Evolutionary conservation across 305 asterid genomes (phyloP).

Genomic region (Fraxinus sp.): DNA sequence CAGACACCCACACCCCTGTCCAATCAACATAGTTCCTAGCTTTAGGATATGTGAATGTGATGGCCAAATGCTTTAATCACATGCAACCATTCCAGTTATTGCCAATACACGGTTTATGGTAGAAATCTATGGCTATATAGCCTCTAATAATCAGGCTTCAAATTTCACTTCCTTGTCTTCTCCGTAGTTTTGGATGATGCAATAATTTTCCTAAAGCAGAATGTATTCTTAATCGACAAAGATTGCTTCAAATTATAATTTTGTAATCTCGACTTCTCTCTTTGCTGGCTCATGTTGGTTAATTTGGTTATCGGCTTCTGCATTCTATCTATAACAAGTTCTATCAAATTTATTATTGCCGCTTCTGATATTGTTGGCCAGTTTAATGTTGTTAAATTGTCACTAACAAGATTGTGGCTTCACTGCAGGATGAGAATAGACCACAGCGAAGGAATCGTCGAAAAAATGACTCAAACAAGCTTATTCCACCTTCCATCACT

Average conservation of each 20-base stretch:
- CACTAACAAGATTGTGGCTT: neutral
- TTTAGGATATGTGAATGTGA: neutral
- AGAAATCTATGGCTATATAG: neutral
- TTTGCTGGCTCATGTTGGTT: neutral
- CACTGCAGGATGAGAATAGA: conserved; percentile 49
- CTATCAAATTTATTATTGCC: neutral
- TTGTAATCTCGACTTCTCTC: neutral
- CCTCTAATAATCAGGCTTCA: neutral
- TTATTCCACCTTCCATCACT: conserved; percentile 70
- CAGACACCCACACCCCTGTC: neutral
- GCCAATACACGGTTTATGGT: neutral
- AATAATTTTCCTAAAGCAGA: neutral
- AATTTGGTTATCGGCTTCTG: neutral
- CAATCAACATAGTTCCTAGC: neutral
- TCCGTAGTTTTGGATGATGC: neutral
- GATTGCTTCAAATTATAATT: neutral
- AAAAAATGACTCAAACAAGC: conserved; percentile 42
- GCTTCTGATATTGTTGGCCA: neutral
- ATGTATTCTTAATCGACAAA: neutral
- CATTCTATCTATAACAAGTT: neutral
- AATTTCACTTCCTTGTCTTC: neutral
- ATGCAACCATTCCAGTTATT: neutral
- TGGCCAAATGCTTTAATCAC: neutral
- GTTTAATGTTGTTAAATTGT: neutral
- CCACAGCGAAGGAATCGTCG: conserved; percentile 41